Base-by-base conservation (phyloP, 148 eudicot species). In the Fallopia convolvulus region DNA sequence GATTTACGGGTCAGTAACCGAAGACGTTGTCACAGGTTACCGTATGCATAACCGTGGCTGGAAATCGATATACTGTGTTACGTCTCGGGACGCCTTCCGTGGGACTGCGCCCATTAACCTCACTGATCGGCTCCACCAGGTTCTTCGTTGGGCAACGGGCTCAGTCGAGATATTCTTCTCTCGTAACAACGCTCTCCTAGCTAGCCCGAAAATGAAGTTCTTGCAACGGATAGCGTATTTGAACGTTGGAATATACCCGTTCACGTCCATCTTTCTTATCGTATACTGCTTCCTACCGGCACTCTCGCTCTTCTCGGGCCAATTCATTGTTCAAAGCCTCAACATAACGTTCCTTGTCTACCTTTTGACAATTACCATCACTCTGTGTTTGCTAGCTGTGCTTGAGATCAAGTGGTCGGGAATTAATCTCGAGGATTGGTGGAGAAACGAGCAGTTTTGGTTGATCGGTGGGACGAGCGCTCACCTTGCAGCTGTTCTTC, bases 381-480 rank as follows among this genome's bases (percentile, higher is more conserved):
- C 96, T 14, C 93, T 94, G 2, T 87, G 90, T 78, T 17, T 86
- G 78, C 88, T 94, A 1, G 95, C 98, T 0, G 72, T 94, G 3
- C 91, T 94, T 0, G 98, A 94, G 86, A 87, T 94, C 77, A 94
- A 94, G 79, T 94, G 98, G 98, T 94, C 98, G 0, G 93, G 97
- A 3, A 89, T 94, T 5, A 70, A 76, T 1, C 80, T 94, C 0
- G 98, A 94, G 79, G 98, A 94, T 21, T 94, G 98, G 98, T 94
- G 98, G 98, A 76, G 98, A 58, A 94, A 94, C 41, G 98, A 94
- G 83, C 98, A 94, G 70, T 94, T 94, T 72, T 94, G 98, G 98
- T 77, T 94, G 17, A 94, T 94, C 17, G 98, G 98, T 23, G 98
- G 98, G 46, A 92, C 95, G 3, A 94, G 98, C 46, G 98, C 98